A percentile compares a stretch with the other conserved stretches of the same genome.
Conservation (phyloP, 164 flowering plant species). For the Paratinospora sagittata region DNA sequence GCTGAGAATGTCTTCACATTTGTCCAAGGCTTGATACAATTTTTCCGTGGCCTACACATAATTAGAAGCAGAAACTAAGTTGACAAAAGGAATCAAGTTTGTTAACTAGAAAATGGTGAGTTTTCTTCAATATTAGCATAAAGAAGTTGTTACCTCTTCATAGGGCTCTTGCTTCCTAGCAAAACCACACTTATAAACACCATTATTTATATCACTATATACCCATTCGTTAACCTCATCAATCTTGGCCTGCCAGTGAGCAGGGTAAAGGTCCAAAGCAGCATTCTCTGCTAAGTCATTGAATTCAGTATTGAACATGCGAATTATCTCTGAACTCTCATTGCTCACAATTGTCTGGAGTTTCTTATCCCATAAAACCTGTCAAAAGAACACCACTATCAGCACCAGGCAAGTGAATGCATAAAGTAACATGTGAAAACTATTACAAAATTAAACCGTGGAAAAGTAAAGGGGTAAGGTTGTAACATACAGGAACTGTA, state of each 20-base stretch:
- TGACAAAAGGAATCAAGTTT: not conserved
- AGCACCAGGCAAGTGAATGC: not conserved
- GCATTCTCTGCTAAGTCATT: conserved; percentile 76
- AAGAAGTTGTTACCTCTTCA: conserved; percentile 51
- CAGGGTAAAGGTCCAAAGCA: conserved; percentile 74
- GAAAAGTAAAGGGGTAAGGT: not conserved
- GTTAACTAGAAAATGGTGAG: not conserved
- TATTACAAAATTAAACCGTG: not conserved
- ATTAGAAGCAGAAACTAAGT: not conserved
- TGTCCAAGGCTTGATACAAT: conserved; percentile 72
- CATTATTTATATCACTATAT: conserved; percentile 74
- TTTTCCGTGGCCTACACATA: conserved; percentile 54
- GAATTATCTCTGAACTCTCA: conserved; percentile 87
- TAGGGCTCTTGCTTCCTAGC: conserved; percentile 83
- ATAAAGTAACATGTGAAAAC: not conserved
- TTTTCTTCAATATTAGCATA: not conserved
- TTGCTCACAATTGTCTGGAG: conserved; percentile 81
- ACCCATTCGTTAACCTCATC: conserved; percentile 79
- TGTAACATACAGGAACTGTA: conserved; percentile 76
- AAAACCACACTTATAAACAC: conserved; percentile 93
- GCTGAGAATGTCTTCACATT: conserved; percentile 76
- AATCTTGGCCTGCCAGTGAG: conserved; percentile 52
- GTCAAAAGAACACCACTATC: conserved; percentile 5
- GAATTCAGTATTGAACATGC: conserved; percentile 87
- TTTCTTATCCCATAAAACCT: conserved; percentile 97